Conservation (phyloP, 306 rosid species). For the Gastrolobium bilobum region DNA sequence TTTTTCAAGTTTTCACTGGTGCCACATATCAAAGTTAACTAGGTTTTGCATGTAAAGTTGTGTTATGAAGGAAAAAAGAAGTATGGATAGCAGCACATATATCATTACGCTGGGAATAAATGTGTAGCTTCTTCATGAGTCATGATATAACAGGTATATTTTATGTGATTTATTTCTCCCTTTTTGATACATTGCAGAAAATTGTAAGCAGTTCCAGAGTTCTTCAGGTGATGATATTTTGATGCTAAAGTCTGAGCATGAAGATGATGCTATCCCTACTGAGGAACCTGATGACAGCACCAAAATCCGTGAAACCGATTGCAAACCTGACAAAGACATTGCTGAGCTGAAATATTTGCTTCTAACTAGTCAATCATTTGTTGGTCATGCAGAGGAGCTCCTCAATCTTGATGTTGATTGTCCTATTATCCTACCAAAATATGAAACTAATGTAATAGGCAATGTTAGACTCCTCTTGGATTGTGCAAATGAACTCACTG, state of each 20-base stretch:
- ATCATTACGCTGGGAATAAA: slow-evolving; percentile 1
- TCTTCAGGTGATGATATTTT: slow-evolving; percentile 47
- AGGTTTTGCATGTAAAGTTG: slow-evolving; percentile 14
- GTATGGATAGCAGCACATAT: slow-evolving; percentile 21
- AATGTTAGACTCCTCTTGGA: slow-evolving; percentile 59
- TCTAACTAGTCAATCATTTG: slow-evolving; percentile 69
- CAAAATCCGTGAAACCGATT: slow-evolving; percentile 28
- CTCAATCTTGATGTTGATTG: slow-evolving; percentile 61
- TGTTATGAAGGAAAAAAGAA: background rate
- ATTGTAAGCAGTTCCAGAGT: slow-evolving; percentile 46
- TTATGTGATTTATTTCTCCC: slow-evolving; percentile 27
- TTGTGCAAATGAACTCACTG: slow-evolving; percentile 76
- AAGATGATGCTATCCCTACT: slow-evolving; percentile 35
- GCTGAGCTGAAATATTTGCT: slow-evolving; percentile 62
- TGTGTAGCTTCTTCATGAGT: slow-evolving; percentile 3
- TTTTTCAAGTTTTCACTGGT: slow-evolving; percentile 22
- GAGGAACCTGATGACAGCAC: slow-evolving; percentile 51
- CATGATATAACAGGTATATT: slow-evolving; percentile 14
- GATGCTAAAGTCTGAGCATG: slow-evolving; percentile 47
- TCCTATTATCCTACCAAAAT: slow-evolving; percentile 51
- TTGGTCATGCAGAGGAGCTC: slow-evolving; percentile 66
- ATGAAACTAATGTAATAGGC: slow-evolving; percentile 44
- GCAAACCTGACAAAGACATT: slow-evolving; percentile 28
- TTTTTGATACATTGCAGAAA: slow-evolving; percentile 55
- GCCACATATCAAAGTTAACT: slow-evolving; percentile 9